Base-by-base conservation (phyloP, 2,329 filamentous ascomycete species). In the Epichloe elymi region DNA sequence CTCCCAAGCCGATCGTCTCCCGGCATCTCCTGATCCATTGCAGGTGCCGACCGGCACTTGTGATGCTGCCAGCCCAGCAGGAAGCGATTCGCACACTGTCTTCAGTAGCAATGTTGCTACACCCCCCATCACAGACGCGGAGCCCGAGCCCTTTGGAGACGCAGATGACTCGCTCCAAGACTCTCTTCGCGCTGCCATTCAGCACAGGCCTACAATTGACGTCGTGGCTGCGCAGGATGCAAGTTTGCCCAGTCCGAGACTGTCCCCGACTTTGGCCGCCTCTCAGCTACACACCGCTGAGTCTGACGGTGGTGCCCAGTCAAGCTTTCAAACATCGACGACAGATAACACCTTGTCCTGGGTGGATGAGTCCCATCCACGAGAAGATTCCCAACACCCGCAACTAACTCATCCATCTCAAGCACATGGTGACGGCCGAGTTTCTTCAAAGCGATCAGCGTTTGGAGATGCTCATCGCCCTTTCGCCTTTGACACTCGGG, bases 171-270 rank as follows among this genome's bases (percentile, higher is more conserved):
- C 72, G 12, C 65, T 78, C 15, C 70, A 72, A 50, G 68, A 67
- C 60, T 70, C 68, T 20, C 63, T 73, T 52, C 68, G 72, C 37
- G 70, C 70, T 57, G 70, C 70, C 57, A 68, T 73, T 49, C 75
- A 70, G 54, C 70, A 71, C 44, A 66, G 75, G 33, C 73, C 78
- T 23, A 70, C 70, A 46, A 74, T 90, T 47, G 83, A 89, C 60
- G 85, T 82, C 45, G 76, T 84, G 50, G 80, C 82, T 51, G 82
- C 84, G 39, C 86, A 93, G 64, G 91, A 96, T 71, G 88, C 88
- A 56, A 96, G 88, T 67, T 74, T 98, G 55, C 93, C 93, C 49
- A 98, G 93, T 65, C 93, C 93, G 36, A 90, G 93, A 61, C 71
- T 98, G 51, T 98, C 93, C 26, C 93, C 93, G 4, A 94, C 91